Base-by-base conservation (phyloP, 345 rosid species). In the Aurinia saxatilis region DNA sequence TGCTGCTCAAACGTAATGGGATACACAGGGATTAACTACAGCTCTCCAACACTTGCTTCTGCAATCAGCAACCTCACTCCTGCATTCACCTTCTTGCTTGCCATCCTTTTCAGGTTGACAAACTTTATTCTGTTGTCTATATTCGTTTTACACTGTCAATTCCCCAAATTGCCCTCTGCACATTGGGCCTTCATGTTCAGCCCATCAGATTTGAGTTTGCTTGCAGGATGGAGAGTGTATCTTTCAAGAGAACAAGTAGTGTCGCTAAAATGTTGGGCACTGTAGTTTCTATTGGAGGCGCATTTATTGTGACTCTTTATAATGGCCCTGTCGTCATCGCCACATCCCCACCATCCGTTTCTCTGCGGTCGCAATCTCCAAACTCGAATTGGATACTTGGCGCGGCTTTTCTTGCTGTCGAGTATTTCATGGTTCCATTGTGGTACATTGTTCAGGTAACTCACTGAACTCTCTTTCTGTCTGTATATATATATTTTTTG, bases 51-150 rank as follows among this genome's bases (percentile, higher is more conserved):
- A 19, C 97, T 93, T 56, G 83, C 99, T 79, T 89, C 97, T 44
- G 97, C 97, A 36, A 82, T 93, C 81, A 84, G 97, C 80, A 93
- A 84, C 80, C 99, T 93, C 63, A 80, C 88, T 7, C 97, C 99
- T 18, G 99, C 96, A 62, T 84, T 93, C 65, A 93, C 99, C 15
- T 93, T 89, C 95, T 75, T 93, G 5, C 81, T 93, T 0, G 97
- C 93, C 62, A 40, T 87, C 75, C 41, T 87, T 60, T 85, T 82
- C 90, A 77, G 98, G 98, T 88, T 23, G 30, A 13, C 31, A 11
- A n/a, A 9, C 42, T 49, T 34, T 6, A 2, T 14, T 23, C n/a
- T 27, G 12, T 1, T 56, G 14, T 7, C 7, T 34, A 14, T 62
- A 62, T 54, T 62, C 69, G 44, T 15, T 63, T 47, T 54, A 62